A percentile compares a stretch with the other conserved stretches of the same genome.
These are phyloP conservation scores for Gymnopilus junonius DNA, from an alignment of 768 basidiomycete species.

Conservation along the genomic window DNA sequence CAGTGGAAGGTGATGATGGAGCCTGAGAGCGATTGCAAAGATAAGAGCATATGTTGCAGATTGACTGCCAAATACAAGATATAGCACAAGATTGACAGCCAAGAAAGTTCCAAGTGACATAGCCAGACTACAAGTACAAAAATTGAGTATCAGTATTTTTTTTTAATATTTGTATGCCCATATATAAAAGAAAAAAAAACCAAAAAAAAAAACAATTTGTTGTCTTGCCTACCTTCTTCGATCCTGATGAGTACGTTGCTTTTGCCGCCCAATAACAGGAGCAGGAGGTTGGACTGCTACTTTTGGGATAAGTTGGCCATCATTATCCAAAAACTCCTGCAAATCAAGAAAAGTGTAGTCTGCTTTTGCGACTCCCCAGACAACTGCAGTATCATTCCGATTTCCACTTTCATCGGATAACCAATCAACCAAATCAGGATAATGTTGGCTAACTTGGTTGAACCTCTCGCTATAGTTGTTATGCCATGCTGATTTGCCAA, in stretches of 20 bases:
- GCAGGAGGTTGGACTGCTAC: too few species aligned
- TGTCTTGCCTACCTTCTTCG: neutral
- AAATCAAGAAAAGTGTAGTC: too few species aligned
- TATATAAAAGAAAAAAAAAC: neutral
- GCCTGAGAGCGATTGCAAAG: too few species aligned
- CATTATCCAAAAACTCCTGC: too few species aligned
- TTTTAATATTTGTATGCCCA: neutral
- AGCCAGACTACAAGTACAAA: constrained; percentile 1
- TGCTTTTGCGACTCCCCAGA: too few species aligned
- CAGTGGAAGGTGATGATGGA: too few species aligned
- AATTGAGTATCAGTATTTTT: neutral
- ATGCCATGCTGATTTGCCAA: neutral
- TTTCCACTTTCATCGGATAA: neutral
- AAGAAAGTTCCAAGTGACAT: neutral
- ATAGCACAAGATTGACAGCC: neutral
- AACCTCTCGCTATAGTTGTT: neutral
- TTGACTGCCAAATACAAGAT: neutral
- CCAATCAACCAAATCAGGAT: neutral
- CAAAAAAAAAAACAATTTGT: too few species aligned
- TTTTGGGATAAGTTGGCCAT: too few species aligned
- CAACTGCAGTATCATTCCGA: too few species aligned
- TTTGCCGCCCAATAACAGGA: too few species aligned
- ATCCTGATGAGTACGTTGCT: too few species aligned
- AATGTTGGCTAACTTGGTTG: neutral
- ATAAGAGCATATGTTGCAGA: too few species aligned